These are phyloP conservation scores for Irineochytrium annulatum DNA, from an alignment of 192 early-diverging fungal species.

Conservation along the genomic window DNA sequence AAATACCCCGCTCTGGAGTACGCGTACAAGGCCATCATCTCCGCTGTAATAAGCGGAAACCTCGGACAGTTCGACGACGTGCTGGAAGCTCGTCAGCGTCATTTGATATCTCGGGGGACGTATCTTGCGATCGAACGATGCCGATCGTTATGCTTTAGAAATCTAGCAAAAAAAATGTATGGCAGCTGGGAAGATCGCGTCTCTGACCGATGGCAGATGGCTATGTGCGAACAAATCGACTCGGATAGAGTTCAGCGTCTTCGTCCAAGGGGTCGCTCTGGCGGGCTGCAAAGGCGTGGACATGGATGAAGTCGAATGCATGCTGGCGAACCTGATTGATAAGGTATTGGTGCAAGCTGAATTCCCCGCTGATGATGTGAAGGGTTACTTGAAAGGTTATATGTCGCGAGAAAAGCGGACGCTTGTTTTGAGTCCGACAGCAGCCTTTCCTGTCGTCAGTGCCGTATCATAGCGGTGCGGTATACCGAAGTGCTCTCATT, in stretches of 20 bases:
- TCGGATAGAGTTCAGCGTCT: slow-evolving; percentile 55
- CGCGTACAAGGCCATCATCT: slow-evolving; percentile 61
- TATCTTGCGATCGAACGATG: slow-evolving; percentile 80
- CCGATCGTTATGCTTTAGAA: slow-evolving; percentile 66
- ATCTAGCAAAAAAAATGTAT: slow-evolving; percentile 77
- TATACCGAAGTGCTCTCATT: too few species aligned
- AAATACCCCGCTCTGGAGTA: slow-evolving; percentile 54
- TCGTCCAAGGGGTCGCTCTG: slow-evolving; percentile 63
- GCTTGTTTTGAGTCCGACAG: slow-evolving; percentile 17
- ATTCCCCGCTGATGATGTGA: too few species aligned
- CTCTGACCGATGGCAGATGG: slow-evolving; percentile 32
- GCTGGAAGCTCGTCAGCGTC: slow-evolving; percentile 51
- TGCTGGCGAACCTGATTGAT: slow-evolving; percentile 85
- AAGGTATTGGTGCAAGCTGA: too few species aligned
- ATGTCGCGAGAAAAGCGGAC: slow-evolving; percentile 22
- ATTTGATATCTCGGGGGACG: slow-evolving; percentile 63
- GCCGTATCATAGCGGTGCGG: slow-evolving; percentile 12
- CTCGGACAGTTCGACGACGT: slow-evolving; percentile 68
- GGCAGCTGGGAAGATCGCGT: slow-evolving; percentile 17
- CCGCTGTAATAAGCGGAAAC: slow-evolving; percentile 70
- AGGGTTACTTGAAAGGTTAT: slow-evolving; percentile 23
- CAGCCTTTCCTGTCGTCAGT: slow-evolving; percentile 13
- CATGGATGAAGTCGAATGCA: slow-evolving; percentile 75
- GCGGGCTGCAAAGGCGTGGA: slow-evolving; percentile 48
- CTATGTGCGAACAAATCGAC: slow-evolving; percentile 46